phyloP scores from a whole-genome alignment of 2,329 filamentous ascomycete genomes.

The Aspergillus melleus region DNA sequence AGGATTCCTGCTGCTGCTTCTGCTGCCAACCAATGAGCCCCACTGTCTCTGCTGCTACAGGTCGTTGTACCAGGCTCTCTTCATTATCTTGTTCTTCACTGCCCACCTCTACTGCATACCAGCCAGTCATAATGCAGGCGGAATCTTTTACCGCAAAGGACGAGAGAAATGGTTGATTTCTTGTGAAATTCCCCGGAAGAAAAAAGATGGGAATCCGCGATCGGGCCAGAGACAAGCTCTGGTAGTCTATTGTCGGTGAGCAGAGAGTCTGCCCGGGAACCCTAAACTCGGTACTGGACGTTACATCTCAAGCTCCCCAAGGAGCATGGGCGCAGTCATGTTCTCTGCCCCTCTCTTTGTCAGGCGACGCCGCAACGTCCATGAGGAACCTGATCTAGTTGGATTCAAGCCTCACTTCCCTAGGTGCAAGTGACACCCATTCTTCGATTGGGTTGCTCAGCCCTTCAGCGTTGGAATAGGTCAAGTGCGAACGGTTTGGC shows the following conservation, averaged over 20 bases:
- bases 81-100: not conserved
- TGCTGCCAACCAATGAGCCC: conserved; percentile 23
- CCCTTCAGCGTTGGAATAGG: conserved; percentile 15
- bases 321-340: conserved; percentile 2
- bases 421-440: conserved; percentile 20
- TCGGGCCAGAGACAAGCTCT: not conserved
- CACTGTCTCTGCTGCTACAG: conserved; percentile 15
- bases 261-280: not conserved
- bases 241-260: not conserved
- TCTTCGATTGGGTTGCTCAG: conserved; percentile 10
- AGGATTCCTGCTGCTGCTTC: conserved; percentile 22
- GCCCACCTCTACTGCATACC: not conserved
- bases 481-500: not conserved
- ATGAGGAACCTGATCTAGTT: not conserved
- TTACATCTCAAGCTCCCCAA: conserved; percentile 6
- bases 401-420: conserved; percentile 14
- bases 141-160: not conserved
- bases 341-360: conserved; percentile 8
- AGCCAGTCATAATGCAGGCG: not conserved
- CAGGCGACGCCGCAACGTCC: conserved; percentile 13
- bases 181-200: not conserved
- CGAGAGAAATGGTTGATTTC: not conserved
- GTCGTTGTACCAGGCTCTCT: conserved; percentile 8
- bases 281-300: not conserved
- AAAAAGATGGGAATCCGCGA: not conserved